These are phyloP conservation scores for Metschnikowia hibisci DNA, from an alignment of 805 yeast genomes.

Conservation along the genomic window DNA sequence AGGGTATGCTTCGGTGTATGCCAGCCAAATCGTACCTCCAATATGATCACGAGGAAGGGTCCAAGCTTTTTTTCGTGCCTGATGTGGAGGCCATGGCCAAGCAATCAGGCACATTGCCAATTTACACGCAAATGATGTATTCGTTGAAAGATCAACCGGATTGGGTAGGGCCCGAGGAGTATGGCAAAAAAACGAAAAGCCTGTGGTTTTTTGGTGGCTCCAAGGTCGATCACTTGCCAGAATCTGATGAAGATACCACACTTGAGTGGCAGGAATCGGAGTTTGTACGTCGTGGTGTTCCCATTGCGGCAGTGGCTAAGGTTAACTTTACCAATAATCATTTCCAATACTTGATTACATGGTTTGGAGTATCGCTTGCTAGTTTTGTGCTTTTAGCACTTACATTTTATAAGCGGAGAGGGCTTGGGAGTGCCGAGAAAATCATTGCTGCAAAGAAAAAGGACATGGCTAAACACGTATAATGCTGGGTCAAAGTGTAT, in stretches of 20 bases:
- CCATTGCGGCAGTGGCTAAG: slow-evolving; percentile 79
- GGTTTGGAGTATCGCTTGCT: slow-evolving; percentile 84
- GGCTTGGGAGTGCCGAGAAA: slow-evolving; percentile 35
- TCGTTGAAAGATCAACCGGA: slow-evolving; percentile 65
- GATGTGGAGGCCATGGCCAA: slow-evolving; percentile 80
- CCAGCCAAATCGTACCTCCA: slow-evolving; percentile 60
- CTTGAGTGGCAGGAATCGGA: slow-evolving; percentile 44
- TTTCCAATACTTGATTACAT: slow-evolving; percentile 85
- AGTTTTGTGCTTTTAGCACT: slow-evolving; percentile 61
- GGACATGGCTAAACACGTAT: slow-evolving; percentile 29
- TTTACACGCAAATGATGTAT: slow-evolving; percentile 71
- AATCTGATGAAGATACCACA: slow-evolving; percentile 27
- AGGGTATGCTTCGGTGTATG: slow-evolving; percentile 69
- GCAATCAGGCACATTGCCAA: slow-evolving; percentile 61
- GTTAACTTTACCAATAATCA: slow-evolving; percentile 85
- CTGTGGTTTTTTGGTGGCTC: slow-evolving; percentile 15
- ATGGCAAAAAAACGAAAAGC: slow-evolving; percentile 6
- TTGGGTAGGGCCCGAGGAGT: slow-evolving; percentile 24
- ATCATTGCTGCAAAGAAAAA: slow-evolving; percentile 37
- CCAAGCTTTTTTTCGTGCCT: slow-evolving; percentile 70
- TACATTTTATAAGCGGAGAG: slow-evolving; percentile 27
- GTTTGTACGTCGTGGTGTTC: slow-evolving; percentile 79
- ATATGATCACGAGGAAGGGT: slow-evolving; percentile 62
- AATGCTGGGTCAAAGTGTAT: background rate
- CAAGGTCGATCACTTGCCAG: slow-evolving; percentile 18